Base-by-base conservation (phyloP, 192 early-diverging fungal species). In the Glomus cerebriforme region DNA sequence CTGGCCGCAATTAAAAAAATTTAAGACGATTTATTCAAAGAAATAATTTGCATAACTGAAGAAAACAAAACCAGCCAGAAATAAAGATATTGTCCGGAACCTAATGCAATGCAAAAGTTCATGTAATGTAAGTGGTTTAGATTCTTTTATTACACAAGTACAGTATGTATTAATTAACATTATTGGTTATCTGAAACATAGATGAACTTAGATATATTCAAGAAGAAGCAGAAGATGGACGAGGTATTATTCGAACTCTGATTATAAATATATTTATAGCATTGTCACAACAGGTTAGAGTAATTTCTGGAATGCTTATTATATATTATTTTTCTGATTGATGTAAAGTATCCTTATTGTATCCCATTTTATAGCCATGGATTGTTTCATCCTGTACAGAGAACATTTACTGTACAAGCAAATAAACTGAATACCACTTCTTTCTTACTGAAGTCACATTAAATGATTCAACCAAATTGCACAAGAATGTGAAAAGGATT, bases 241-340 rank as follows among this genome's bases (percentile, higher is more conserved):
- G 65, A 35, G 32, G 65, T 9, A 67, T 67, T 67, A 67, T 67
- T 67, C 35, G 65, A 68, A n/a, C 26, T 67, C 29, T 35, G 65
- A 67, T 1, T 67, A 67, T 67, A 31, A 67, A 17, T 67, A 67
- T 67, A 31, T 67, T 1, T 67, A 67, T 67, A 31, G 35, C 7
- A 67, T 60, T 26, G 59, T 60, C 24, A 60, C 59, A 24, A 60
- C 8, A 60, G 59, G 59, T 35, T 7, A 12, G 13, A 67, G 3
- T 7, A 7, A 0, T 2, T 37, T 67, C 9, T 34, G 31, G 31
- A 7, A 39, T 67, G 65, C 5, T 24, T n/a, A n/a, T n/a, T n/a
- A n/a, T n/a, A n/a, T n/a, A 7, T 26, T 24, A 7, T n/a, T 60
- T 31, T 67, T 67, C 34, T 34, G 3, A 15, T 29, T 67, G 39